A percentile compares a stretch with the other conserved stretches of the same genome.
Conservation (phyloP, 2,329 filamentous ascomycete genomes). For the Moelleriella libera region DNA sequence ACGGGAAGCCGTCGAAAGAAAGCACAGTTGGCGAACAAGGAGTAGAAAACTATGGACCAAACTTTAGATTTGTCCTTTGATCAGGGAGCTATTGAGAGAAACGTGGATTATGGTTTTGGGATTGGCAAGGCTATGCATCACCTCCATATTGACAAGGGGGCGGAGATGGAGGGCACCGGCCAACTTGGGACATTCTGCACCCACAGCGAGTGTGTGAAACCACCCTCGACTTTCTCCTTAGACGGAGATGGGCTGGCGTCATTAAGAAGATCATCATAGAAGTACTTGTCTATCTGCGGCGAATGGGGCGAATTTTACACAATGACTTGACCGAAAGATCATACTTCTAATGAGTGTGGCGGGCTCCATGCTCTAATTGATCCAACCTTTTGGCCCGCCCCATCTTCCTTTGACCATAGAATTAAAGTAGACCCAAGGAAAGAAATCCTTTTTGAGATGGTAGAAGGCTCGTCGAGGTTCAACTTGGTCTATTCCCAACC, state of each 20-base stretch:
- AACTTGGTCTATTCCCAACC: constrained; percentile 42
- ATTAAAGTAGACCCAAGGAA: constrained; percentile 50
- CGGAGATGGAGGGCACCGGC: no score
- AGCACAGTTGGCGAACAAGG: constrained; percentile 1
- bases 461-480: constrained; percentile 43
- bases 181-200: no score
- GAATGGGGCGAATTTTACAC: no score
- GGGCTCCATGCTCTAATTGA: constrained; percentile 2
- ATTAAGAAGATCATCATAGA: no score
- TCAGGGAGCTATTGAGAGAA: background rate
- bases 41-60: constrained; percentile 5
- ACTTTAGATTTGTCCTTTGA: constrained; percentile 3
- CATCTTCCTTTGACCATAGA: constrained; percentile 48
- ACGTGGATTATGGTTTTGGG: background rate
- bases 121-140: no score
- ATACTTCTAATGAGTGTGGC: background rate
- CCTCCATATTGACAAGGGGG: no score
- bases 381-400: constrained; percentile 44
- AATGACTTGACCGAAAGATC: background rate
- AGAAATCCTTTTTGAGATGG: constrained; percentile 52
- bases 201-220: no score
- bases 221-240: no score
- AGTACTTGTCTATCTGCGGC: no score
- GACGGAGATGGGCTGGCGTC: no score
- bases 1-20: background rate